A percentile compares a stretch with the other conserved stretches of the same genome.
phyloP scores from a whole-genome alignment of 495 filamentous ascomycete species.

The Penicillium fimorum region DNA sequence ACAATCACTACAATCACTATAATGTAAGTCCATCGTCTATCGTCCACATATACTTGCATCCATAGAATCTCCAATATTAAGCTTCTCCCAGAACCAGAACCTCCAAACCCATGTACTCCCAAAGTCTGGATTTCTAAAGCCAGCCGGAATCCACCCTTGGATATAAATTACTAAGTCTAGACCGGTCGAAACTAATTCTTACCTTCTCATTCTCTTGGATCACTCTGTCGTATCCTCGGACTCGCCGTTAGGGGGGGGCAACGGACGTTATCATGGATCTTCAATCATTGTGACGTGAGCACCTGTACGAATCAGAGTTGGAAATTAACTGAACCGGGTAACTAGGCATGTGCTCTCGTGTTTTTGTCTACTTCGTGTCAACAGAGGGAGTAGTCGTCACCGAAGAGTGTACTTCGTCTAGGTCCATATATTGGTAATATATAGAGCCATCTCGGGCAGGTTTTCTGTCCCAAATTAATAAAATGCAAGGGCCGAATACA shows the following conservation, averaged over 20 bases:
- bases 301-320: neutral
- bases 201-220: neutral
- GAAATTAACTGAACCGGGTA: neutral
- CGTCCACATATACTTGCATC: neutral
- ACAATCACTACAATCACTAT: neutral
- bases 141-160: neutral
- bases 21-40: neutral
- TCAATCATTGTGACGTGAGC: conserved; percentile 3
- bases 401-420: neutral
- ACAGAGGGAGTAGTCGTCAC: neutral
- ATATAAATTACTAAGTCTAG: neutral
- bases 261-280: neutral
- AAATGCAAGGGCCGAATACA: neutral
- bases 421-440: neutral
- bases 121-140: neutral
- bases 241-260: neutral
- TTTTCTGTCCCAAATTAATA: neutral
- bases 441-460: neutral
- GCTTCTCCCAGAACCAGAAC: neutral
- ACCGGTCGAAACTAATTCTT: neutral
- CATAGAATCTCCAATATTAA: neutral
- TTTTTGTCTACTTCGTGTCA: neutral
- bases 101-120: neutral
- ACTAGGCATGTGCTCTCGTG: neutral
- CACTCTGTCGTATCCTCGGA: neutral